A percentile compares a stretch with the other conserved stretches of the same genome.
phyloP scores from a whole-genome alignment of 2,329 filamentous ascomycete genomes.

The Fusarium mexicanum region DNA sequence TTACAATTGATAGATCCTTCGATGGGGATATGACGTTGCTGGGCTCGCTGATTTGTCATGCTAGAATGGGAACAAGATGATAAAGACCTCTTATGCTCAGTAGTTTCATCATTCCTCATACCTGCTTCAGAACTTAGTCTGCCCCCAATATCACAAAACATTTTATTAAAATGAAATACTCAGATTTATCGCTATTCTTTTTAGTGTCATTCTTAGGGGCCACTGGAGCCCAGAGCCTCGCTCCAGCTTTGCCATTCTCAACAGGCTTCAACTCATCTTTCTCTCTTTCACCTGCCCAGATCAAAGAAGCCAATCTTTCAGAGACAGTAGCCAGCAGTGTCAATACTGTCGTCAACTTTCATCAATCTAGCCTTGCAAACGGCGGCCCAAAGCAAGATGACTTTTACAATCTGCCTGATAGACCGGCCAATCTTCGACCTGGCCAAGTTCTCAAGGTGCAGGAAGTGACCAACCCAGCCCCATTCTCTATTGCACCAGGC shows the following conservation, averaged over 20 bases:
- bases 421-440: neutral
- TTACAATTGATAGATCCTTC: neutral
- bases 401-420: slow-evolving; percentile 20
- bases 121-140: no score
- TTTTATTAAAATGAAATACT: neutral
- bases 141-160: fast-evolving
- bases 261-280: slow-evolving; percentile 32
- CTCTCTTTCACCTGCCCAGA: neutral
- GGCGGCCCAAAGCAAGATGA: slow-evolving; percentile 30
- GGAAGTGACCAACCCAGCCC: slow-evolving; percentile 4
- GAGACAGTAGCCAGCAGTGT: slow-evolving; percentile 1
- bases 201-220: fast-evolving
- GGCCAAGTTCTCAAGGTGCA: slow-evolving; percentile 26
- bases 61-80: neutral
- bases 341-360: slow-evolving; percentile 17
- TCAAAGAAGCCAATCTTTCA: neutral
- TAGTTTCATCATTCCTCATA: neutral
- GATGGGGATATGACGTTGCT: neutral
- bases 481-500: slow-evolving; percentile 2
- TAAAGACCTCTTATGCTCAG: neutral
- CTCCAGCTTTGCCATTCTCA: neutral
- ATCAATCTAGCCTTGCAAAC: slow-evolving; percentile 21
- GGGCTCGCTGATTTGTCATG: neutral
- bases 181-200: fast-evolving
- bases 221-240: neutral